Base-by-base conservation (phyloP, 345 rosid genomes). In the Heritiera littoralis region DNA sequence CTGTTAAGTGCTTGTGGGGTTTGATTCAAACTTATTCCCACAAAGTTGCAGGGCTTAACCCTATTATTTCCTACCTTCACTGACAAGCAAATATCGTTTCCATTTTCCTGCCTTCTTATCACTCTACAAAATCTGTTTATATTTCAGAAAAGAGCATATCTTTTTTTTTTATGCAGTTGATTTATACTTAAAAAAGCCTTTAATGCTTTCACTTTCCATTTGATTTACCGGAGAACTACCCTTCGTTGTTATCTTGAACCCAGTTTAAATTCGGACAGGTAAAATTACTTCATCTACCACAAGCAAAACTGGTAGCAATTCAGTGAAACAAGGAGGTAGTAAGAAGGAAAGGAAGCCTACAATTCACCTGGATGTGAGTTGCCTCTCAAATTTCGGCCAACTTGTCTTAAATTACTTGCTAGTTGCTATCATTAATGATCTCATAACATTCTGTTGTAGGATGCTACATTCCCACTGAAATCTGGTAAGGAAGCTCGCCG, bases 281-380 rank as follows among this genome's bases (percentile, higher is more conserved):
- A 72, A 72, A 54, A 0, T 46, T 4, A 40, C 76, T 54, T 54
- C 76, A 17, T 52, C 76, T 17, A 52, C 56, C 20, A 32, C 76
- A 72, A 72, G 63, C 76, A 72, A 54, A 54, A 52, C 63, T 4
- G 63, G 76, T 38, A 52, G 45, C 17, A 51, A 32, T 72, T 8
- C 17, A 32, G 75, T 72, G 45, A 52, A 54, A 72, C 46, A 32
- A 52, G 61, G 40, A 52, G 30, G 63, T 32, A 35, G n/a, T 17
- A 72, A 72, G 17, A 72, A 72, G 49, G 76, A 54, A 54, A 17
- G 6, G 23, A 72, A 72, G 76, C 46, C 76, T 15, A 10, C 9
- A 54, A 35, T 54, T 72, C 76, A 55, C 9, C 75, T 51, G 7
- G 20, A 72, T 35, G 76, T 72, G 48, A 72, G 76, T 72, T 35